Evolutionary conservation across 2,329 filamentous ascomycete genomes (phyloP).

Genomic region (Botrytis deweyae): DNA sequence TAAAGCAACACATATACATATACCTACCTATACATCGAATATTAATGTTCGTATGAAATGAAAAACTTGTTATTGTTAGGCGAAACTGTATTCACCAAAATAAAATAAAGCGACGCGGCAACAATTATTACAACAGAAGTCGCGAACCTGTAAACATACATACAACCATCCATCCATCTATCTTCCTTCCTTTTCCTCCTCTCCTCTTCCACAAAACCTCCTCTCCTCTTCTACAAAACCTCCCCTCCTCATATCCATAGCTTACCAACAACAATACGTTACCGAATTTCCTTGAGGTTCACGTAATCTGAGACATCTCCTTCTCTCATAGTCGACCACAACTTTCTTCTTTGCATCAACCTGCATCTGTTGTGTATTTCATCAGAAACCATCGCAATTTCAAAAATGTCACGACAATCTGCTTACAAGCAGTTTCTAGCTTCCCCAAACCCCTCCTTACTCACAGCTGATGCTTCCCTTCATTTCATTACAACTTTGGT

Average conservation of each 20-base stretch:
- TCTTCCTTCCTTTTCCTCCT: neutral
- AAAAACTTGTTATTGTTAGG: neutral
- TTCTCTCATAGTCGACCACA: neutral
- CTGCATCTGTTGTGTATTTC: constrained; percentile 14
- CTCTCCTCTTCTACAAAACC: neutral
- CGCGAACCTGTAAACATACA: neutral
- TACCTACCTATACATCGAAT: neutral
- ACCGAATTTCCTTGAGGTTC: neutral
- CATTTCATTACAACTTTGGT: constrained; percentile 91
- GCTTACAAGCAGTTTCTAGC: constrained; percentile 72
- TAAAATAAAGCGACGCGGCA: neutral
- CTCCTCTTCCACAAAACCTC: neutral
- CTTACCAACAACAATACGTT: neutral
- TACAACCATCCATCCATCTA: neutral
- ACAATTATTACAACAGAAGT: neutral
- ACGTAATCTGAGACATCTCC: neutral
- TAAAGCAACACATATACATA: neutral
- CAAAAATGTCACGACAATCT: constrained; percentile 50
- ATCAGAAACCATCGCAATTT: constrained; percentile 3
- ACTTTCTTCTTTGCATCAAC: constrained; percentile 2
- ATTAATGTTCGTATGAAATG: neutral
- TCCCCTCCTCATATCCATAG: neutral
- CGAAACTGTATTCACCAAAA: neutral
- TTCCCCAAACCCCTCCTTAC: constrained; percentile 60
- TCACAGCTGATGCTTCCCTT: constrained; percentile 66